phyloP scores from a whole-genome alignment of 768 basidiomycete genomes.

The Trametes cubensis region DNA sequence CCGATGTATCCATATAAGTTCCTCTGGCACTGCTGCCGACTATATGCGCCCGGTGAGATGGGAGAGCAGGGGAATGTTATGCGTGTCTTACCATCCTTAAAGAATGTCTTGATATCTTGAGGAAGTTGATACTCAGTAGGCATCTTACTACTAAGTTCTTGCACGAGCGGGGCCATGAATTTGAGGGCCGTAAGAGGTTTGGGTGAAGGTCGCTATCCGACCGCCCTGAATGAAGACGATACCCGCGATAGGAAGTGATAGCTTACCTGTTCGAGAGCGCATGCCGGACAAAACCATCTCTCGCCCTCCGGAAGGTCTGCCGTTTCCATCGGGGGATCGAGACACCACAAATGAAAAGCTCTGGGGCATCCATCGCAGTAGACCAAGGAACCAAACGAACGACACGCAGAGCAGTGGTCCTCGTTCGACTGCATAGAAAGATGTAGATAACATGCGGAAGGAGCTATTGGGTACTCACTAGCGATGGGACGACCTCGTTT shows the following conservation, averaged over 20 bases:
- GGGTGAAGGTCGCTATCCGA: slow-evolving; percentile 62
- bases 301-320: slow-evolving; percentile 82
- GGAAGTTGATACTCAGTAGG: slow-evolving; percentile 88
- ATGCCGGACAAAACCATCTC: slow-evolving; percentile 80
- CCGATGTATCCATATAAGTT: slow-evolving; percentile 79
- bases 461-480: slow-evolving; percentile 38
- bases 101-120: slow-evolving; percentile 78
- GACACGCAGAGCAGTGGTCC: slow-evolving; percentile 85
- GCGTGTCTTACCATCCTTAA: slow-evolving; percentile 72
- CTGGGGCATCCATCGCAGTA: slow-evolving; percentile 98
- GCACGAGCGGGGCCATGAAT: slow-evolving; percentile 70
- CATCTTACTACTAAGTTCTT: slow-evolving; percentile 65
- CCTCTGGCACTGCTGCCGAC: slow-evolving; percentile 81
- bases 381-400: slow-evolving; percentile 80
- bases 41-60: slow-evolving; percentile 37
- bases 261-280: slow-evolving; percentile 63
- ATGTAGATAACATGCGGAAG: neutral
- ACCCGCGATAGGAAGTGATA: slow-evolving; percentile 14
- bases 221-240: slow-evolving; percentile 17
- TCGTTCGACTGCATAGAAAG: slow-evolving; percentile 55
- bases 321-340: slow-evolving; percentile 92
- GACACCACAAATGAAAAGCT: slow-evolving; percentile 95
- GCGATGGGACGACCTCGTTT: slow-evolving; percentile 37
- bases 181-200: slow-evolving; percentile 60
- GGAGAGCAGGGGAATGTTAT: neutral